These are phyloP conservation scores for Colletotrichum sp. DNA, from an alignment of 2,329 filamentous ascomycete species.

Conservation along the genomic window DNA sequence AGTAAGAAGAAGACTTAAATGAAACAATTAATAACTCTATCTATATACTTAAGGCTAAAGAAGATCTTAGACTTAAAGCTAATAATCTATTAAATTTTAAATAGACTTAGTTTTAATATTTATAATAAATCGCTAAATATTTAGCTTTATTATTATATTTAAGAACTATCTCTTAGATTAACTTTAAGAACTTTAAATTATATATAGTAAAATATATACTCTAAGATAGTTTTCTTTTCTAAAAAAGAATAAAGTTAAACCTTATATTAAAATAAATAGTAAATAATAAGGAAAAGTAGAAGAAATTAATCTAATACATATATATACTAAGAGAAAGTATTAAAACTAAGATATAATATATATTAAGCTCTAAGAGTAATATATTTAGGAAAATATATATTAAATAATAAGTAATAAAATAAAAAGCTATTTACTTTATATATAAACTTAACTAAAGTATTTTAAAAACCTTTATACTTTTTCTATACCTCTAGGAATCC, in stretches of 20 bases:
- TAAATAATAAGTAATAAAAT: background rate
- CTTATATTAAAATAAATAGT: background rate
- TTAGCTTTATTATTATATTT: background rate
- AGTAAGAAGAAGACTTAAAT: too few species aligned
- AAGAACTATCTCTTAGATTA: background rate
- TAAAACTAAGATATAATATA: background rate
- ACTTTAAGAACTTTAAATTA: background rate
- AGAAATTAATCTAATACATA: background rate
- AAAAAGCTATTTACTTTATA: background rate
- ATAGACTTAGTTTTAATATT: background rate
- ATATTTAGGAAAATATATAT: background rate
- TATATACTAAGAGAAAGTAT: background rate
- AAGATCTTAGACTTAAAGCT: too few species aligned
- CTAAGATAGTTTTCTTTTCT: background rate
- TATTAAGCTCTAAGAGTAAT: background rate
- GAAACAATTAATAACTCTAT: too few species aligned
- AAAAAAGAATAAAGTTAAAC: background rate
- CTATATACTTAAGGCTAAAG: too few species aligned
- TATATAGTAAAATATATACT: background rate
- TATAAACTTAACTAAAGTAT: background rate
- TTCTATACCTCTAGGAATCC: background rate
- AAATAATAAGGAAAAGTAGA: background rate
- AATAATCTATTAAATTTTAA: background rate
- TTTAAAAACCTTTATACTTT: background rate
- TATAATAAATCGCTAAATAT: background rate